Evolutionary conservation across 2,329 filamentous ascomycete genomes (phyloP), one percentile per base, ranked within the genome.

Genomic region (Domatiomyces globalis): DNA sequence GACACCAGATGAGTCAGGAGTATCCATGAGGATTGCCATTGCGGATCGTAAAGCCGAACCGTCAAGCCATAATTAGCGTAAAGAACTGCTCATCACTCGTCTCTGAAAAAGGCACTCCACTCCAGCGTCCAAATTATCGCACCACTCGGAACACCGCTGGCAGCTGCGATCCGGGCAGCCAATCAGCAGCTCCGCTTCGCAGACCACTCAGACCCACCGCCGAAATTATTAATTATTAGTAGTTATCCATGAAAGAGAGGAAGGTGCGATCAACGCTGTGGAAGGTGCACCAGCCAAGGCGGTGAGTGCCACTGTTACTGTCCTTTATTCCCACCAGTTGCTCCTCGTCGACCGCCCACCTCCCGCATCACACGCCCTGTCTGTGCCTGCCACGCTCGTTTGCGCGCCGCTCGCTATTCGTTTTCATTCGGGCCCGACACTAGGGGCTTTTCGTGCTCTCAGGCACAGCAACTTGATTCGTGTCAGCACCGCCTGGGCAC

Each of bases 391-490:
- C 33, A 39, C 33, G 10, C 33, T 39, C 33, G 33, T 39, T 39
- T 39, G 10, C 12, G 10, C 33, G 12, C 10, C 33, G 33, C 15
- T 33, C 29, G 33, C 33, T 15, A 39, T 39, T 15, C 9, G 4
- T 39, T 39, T 39, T 15, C 15, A 10, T 39, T 15, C n/a, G 29
- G 33, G 33, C 12, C 10, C 12, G 29, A 7, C 29, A 10, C 29
- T 33, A 33, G 29, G 12, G 29, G 17, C 45, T 9, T 42, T 20
- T 49, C n/a, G 10, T 22, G 19, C 49, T 47, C 20, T 47, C 49
- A 51, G 49, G 43, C 49, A 51, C 49, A n/a, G 43, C 51, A 19
- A 20, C 45, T 54, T 49, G 45, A 58, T 58, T 58, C 51, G 56
- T 56, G 17, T 46, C 49, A 25, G 49, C 43, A 50, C 25, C 46